Conservation (phyloP, 768 basidiomycete genomes). For the Steccherinum ochraceum region DNA sequence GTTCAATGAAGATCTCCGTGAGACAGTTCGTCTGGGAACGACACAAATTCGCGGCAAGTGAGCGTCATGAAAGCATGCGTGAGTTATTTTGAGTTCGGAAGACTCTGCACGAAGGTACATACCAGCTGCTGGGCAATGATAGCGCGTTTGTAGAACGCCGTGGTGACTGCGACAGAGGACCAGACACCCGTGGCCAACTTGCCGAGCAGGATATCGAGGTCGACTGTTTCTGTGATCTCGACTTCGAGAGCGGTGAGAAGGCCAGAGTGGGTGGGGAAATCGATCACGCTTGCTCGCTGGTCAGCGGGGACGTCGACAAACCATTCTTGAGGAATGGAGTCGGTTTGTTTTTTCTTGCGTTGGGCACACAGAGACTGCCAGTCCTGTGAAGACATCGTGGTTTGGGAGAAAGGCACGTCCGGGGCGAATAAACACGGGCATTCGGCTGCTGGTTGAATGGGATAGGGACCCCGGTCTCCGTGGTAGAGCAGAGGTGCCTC, state of each 20-base stretch:
- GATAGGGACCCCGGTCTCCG: too few species aligned
- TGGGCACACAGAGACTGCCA: constrained; percentile 51
- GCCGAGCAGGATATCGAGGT: constrained; percentile 38
- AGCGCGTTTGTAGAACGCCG: constrained; percentile 43
- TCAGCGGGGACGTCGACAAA: constrained; percentile 40
- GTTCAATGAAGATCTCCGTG: constrained; percentile 43
- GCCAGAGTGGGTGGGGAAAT: constrained; percentile 49
- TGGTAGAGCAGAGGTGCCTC: too few species aligned
- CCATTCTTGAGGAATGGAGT: constrained; percentile 63
- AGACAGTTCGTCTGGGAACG: constrained; percentile 37
- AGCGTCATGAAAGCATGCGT: background rate
- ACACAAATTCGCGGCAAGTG: background rate
- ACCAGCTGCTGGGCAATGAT: constrained; percentile 45
- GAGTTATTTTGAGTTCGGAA: background rate
- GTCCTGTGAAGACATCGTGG: constrained; percentile 9
- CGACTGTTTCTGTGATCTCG: constrained; percentile 51
- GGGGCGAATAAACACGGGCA: too few species aligned
- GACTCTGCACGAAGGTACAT: constrained; percentile 9
- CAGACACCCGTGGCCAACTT: constrained; percentile 49
- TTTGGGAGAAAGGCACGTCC: too few species aligned
- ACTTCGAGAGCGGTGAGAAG: constrained; percentile 51
- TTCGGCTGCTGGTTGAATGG: too few species aligned
- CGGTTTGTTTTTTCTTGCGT: constrained; percentile 47
- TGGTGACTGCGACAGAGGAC: constrained; percentile 48
- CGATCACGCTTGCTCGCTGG: constrained; percentile 44